Conservation (phyloP, 768 basidiomycete genomes). For the Lactarius sp. region DNA sequence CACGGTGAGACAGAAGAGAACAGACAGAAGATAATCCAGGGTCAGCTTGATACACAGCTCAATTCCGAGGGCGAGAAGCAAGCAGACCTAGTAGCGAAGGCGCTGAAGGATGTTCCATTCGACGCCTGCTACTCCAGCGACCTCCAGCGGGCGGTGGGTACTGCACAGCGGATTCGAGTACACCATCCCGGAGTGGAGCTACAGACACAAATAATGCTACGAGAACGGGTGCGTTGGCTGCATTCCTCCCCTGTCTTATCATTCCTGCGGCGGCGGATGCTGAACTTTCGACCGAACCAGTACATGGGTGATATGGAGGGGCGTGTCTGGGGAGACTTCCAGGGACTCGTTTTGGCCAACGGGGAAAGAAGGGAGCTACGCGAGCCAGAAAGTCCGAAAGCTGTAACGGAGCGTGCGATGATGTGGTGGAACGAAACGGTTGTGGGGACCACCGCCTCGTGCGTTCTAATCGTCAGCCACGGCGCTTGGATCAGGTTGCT, state of each 20-base stretch:
- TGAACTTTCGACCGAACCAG: constrained; percentile 33
- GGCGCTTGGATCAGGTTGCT: constrained; percentile 58
- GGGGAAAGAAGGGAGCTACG: constrained; percentile 14
- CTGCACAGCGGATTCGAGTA: constrained; percentile 56
- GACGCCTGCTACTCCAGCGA: constrained; percentile 65
- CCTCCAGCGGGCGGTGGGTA: constrained; percentile 66
- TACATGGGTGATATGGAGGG: constrained; percentile 62
- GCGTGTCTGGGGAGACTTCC: constrained; percentile 17
- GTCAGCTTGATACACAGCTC: constrained; percentile 64
- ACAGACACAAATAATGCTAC: constrained; percentile 42
- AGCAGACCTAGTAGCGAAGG: constrained; percentile 49
- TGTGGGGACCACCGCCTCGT: constrained; percentile 20
- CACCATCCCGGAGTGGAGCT: constrained; percentile 47
- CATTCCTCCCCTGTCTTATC: background rate
- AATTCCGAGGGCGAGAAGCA: constrained; percentile 60
- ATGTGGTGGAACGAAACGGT: constrained; percentile 59
- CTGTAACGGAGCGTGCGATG: constrained; percentile 39
- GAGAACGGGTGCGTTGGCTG: constrained; percentile 58
- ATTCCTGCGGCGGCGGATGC: background rate
- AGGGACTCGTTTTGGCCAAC: background rate
- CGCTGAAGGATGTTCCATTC: constrained; percentile 52
- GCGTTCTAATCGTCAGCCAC: constrained; percentile 58
- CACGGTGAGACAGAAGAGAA: constrained; percentile 80
- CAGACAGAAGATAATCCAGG: constrained; percentile 59
- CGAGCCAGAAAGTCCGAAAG: constrained; percentile 22